A percentile compares a stretch with the other conserved stretches of the same genome.
These are phyloP conservation scores for Moringa oleifera DNA, from an alignment of 345 rosid species.

Conservation along the genomic window DNA sequence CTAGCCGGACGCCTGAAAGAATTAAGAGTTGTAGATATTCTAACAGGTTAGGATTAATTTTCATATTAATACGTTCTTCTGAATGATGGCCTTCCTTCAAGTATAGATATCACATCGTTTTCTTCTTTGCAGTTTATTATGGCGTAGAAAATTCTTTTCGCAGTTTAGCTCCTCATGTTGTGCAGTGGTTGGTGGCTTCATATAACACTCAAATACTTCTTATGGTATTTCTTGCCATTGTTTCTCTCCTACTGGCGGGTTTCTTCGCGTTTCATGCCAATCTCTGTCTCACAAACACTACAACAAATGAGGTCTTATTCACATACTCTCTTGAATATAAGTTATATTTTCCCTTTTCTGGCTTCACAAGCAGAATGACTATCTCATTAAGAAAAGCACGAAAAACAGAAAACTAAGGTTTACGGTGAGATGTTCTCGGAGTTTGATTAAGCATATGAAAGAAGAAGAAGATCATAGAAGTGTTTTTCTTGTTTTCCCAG, in stretches of 20 bases:
- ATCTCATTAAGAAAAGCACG: no score
- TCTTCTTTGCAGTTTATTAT: slow-evolving; percentile 61
- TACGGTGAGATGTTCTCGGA: no score
- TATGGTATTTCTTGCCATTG: slow-evolving; percentile 73
- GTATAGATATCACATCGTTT: slow-evolving; percentile 9
- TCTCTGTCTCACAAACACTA: slow-evolving; percentile 77
- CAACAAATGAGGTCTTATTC: slow-evolving; percentile 73
- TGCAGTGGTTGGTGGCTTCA: slow-evolving; percentile 88
- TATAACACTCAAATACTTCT: slow-evolving; percentile 85
- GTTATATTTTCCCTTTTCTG: background rate
- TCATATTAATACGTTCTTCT: background rate
- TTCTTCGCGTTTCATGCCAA: slow-evolving; percentile 77
- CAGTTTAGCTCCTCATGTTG: slow-evolving; percentile 63
- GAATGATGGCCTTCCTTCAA: slow-evolving; percentile 3
- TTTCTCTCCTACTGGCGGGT: slow-evolving; percentile 76
- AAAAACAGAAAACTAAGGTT: no score
- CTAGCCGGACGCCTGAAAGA: slow-evolving; percentile 75
- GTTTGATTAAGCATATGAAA: no score
- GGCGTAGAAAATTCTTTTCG: slow-evolving; percentile 63
- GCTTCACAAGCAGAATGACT: no score
- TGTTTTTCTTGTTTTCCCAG: background rate
- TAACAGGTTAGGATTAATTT: slow-evolving; percentile 42
- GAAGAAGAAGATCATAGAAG: no score
- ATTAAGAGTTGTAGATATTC: slow-evolving; percentile 40
- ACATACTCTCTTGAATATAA: background rate